Evolutionary conservation across 192 early-diverging fungal genomes (phyloP).

Genomic region (Pilobolus umbonatus): DNA sequence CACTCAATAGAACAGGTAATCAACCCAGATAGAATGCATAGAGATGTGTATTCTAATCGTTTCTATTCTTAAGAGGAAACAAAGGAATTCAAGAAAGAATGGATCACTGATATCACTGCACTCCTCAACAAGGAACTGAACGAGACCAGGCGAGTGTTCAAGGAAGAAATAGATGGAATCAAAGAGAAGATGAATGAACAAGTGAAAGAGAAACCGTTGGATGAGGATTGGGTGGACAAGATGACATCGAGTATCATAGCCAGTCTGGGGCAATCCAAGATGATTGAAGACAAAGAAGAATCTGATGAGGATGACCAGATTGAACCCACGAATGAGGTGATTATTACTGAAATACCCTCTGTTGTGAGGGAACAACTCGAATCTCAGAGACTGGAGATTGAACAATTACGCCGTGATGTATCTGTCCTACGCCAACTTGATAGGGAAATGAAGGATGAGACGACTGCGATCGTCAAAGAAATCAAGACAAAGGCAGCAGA

Average conservation of each 20-base stretch:
- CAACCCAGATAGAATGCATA: not conserved
- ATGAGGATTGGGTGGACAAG: no score
- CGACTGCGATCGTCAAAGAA: constrained; percentile 8
- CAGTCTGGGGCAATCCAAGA: constrained; percentile 4
- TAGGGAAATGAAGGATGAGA: constrained; percentile 14
- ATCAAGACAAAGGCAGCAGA: constrained; percentile 15
- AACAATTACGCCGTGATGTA: constrained; percentile 44
- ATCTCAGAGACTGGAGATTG: constrained; percentile 40
- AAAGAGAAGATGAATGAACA: no score
- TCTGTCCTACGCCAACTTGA: constrained; percentile 48
- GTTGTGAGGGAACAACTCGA: constrained; percentile 18
- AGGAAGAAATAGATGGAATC: no score
- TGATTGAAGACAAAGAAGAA: constrained; percentile 14
- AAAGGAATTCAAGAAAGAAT: constrained; percentile 8
- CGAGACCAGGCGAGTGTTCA: constrained; percentile 1
- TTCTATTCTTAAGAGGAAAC: constrained; percentile 7
- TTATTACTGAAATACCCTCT: not conserved
- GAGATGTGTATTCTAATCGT: not conserved
- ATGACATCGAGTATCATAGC: not conserved
- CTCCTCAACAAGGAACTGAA: constrained; percentile 7
- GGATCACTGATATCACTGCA: not conserved
- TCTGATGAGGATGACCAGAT: not conserved
- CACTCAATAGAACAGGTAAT: constrained; percentile 51
- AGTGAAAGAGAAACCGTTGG: constrained; percentile 8
- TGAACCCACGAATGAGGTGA: not conserved